Conservation (phyloP, 2,329 filamentous ascomycete genomes). For the Periconia macrospinosa region DNA sequence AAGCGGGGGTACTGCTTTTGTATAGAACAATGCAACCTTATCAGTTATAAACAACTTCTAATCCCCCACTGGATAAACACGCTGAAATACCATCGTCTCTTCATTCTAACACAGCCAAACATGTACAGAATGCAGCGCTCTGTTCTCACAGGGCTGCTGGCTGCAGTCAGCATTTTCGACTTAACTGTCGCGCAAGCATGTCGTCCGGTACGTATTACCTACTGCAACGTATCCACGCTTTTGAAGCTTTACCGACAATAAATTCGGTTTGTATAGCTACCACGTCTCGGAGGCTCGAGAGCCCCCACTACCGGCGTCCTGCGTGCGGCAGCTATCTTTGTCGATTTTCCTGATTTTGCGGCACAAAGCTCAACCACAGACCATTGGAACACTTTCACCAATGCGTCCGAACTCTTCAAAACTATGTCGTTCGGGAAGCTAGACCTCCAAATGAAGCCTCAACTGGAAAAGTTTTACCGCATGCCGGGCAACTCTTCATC, state of each 20-base stretch:
- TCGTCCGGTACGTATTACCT: not conserved
- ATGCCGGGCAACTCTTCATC: conserved; percentile 7
- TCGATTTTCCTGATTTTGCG: conserved; percentile 11
- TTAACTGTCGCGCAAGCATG: not conserved
- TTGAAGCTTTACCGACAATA: not conserved
- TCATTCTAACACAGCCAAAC: too few relatives aligned
- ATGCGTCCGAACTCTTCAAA: conserved; percentile 7
- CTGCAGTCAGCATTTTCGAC: not conserved
- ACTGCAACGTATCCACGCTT: not conserved
- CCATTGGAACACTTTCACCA: not conserved
- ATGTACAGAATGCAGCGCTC: not conserved
- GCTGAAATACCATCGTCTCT: too few relatives aligned
- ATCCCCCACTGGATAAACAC: too few relatives aligned
- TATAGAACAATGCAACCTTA: too few relatives aligned
- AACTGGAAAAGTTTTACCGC: conserved; percentile 11
- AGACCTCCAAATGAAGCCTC: conserved; percentile 6
- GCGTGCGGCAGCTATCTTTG: conserved; percentile 10
- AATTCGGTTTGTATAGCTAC: not conserved
- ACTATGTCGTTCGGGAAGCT: conserved; percentile 17
- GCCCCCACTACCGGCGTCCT: conserved; percentile 6
- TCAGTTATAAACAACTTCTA: too few relatives aligned
- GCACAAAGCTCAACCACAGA: conserved; percentile 3
- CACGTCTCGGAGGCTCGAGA: not conserved
- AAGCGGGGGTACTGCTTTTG: too few relatives aligned
- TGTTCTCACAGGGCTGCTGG: not conserved